phyloP scores from a whole-genome alignment of 148 eudicot genomes.

The Fagopyrum homotropicum region DNA sequence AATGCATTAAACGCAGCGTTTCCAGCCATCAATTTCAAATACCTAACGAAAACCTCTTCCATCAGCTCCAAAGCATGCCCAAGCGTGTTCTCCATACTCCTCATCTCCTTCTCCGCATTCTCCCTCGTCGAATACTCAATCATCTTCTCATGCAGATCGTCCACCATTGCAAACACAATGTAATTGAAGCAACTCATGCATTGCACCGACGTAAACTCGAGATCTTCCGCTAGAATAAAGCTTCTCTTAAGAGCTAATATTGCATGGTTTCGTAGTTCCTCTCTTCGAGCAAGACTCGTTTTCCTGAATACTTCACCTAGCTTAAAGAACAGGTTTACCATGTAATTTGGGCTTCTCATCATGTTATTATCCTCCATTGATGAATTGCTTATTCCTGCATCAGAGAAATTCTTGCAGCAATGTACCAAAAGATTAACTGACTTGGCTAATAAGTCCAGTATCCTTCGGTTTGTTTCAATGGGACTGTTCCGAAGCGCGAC shows the following conservation, averaged over 20 bases:
- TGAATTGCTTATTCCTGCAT: slow-evolving; percentile 52
- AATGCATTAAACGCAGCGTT: slow-evolving; percentile 54
- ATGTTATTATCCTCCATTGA: slow-evolving; percentile 36
- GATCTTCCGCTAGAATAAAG: slow-evolving; percentile 53
- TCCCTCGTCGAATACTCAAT: slow-evolving; percentile 75
- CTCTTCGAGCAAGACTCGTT: slow-evolving; percentile 78
- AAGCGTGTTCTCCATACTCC: slow-evolving; percentile 85
- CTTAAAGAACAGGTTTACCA: slow-evolving; percentile 46
- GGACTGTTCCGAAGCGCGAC: slow-evolving; percentile 67
- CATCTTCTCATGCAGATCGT: slow-evolving; percentile 87
- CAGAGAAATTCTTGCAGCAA: slow-evolving; percentile 55
- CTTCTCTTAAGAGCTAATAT: slow-evolving; percentile 52
- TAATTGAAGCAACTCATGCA: slow-evolving; percentile 51
- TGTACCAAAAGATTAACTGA: slow-evolving; percentile 54
- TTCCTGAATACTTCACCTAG: slow-evolving; percentile 71
- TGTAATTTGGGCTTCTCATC: slow-evolving; percentile 23
- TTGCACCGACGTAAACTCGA: slow-evolving; percentile 50
- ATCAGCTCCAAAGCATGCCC: slow-evolving; percentile 71
- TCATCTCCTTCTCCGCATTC: slow-evolving; percentile 78
- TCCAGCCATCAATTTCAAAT: slow-evolving; percentile 45
- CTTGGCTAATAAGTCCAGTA: slow-evolving; percentile 72
- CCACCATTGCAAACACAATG: slow-evolving; percentile 86
- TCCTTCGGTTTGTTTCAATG: slow-evolving; percentile 57
- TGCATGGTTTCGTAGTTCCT: slow-evolving; percentile 82
- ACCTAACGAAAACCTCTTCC: slow-evolving; percentile 56